phyloP scores from a whole-genome alignment of 306 rosid species.

The Corylus americana region DNA sequence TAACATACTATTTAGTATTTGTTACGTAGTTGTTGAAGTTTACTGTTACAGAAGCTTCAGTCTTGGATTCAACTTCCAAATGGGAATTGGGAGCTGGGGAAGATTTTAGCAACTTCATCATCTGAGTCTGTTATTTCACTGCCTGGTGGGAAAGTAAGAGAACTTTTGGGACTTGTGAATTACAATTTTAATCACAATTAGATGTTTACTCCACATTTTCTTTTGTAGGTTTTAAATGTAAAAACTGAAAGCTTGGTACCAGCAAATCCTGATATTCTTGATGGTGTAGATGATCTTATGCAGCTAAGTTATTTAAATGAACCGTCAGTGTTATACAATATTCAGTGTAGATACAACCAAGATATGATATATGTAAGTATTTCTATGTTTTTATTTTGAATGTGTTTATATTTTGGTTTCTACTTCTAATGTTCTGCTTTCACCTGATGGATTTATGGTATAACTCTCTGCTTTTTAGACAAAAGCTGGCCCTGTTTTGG shows the following conservation, averaged over 20 bases:
- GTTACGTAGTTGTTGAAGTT: constrained; percentile 29
- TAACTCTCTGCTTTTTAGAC: constrained; percentile 60
- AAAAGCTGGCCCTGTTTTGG: constrained; percentile 97
- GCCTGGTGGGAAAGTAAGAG: constrained; percentile 76
- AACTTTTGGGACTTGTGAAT: constrained; percentile 21
- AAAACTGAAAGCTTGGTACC: constrained; percentile 71
- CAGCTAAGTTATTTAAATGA: constrained; percentile 98
- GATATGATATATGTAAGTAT: constrained; percentile 88
- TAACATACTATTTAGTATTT: constrained; percentile 15
- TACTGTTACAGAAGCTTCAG: constrained; percentile 73
- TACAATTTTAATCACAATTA: constrained; percentile 11
- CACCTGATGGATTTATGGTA: constrained; percentile 13
- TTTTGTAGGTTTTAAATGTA: constrained; percentile 67
- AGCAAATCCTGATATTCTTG: constrained; percentile 98
- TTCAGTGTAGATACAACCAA: constrained; percentile 81
- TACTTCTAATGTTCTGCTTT: constrained; percentile 18
- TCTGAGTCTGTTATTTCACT: constrained; percentile 67
- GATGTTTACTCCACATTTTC: constrained; percentile 15
- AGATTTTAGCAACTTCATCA: constrained; percentile 62
- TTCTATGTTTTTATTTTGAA: constrained; percentile 3
- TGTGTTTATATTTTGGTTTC: constrained; percentile 20
- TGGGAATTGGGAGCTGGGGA: constrained; percentile 86
- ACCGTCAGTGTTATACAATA: constrained; percentile 90
- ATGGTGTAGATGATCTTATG: constrained; percentile 98
- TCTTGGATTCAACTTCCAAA: constrained; percentile 92